Conservation (phyloP, 192 early-diverging fungal genomes). For the Ambispora gerdemannii region DNA sequence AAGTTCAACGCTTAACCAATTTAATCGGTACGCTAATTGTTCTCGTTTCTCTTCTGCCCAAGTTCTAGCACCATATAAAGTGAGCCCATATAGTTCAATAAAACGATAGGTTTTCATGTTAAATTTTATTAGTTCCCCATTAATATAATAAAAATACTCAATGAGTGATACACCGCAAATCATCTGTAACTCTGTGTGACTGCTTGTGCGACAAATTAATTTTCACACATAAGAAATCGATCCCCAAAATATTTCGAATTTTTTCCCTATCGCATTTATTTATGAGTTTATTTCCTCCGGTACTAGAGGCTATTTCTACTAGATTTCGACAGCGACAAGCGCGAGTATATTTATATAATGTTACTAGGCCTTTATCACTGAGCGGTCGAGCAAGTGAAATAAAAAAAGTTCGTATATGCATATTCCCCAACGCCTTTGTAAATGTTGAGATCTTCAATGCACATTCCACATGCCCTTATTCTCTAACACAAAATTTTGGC, state of each 20-base stretch:
- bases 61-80: constrained; percentile 13
- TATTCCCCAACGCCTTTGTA: constrained; percentile 1
- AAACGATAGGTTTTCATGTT: no score
- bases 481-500: constrained; percentile 4
- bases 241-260: background rate
- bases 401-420: constrained; percentile 9
- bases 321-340: background rate
- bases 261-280: constrained; percentile 5
- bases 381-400: constrained; percentile 1
- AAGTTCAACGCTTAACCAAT: background rate
- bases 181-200: constrained; percentile 2
- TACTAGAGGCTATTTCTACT: background rate
- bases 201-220: background rate
- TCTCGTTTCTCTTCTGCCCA: constrained; percentile 1
- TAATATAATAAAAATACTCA: no score
- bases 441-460: constrained; percentile 15
- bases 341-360: background rate
- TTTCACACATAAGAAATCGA: background rate
- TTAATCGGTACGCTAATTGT: constrained; percentile 10
- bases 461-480: background rate
- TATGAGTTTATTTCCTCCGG: background rate
- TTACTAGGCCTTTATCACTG: constrained; percentile 15
- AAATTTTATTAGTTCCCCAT: no score
- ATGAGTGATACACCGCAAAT: no score
- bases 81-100: background rate